phyloP scores from a whole-genome alignment of 345 rosid genomes.

The Tarenaya hassleriana region DNA sequence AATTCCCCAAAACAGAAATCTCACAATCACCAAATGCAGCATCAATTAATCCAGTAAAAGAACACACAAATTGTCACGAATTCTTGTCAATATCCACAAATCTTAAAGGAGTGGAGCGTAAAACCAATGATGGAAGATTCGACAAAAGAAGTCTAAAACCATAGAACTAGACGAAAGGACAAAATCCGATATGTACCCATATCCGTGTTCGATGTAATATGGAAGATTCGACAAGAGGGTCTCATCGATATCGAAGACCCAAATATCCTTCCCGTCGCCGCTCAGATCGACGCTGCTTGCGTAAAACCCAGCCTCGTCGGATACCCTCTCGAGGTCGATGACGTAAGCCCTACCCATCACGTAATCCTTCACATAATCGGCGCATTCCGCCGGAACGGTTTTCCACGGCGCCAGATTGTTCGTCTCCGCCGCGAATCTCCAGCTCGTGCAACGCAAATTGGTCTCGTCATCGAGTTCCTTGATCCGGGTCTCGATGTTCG shows the following conservation, averaged over 20 bases:
- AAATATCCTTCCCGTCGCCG: conserved; percentile 69
- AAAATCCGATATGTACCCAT: conserved; percentile 44
- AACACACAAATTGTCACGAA: neutral
- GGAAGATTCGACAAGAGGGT: conserved; percentile 91
- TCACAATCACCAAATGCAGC: neutral
- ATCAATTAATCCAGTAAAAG: neutral
- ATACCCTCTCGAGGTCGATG: conserved; percentile 56
- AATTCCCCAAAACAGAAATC: conserved; percentile 15
- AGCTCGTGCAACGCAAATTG: conserved; percentile 61
- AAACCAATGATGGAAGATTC: no score
- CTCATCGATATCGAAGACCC: conserved; percentile 91
- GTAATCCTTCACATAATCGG: conserved; percentile 59
- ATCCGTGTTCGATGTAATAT: conserved; percentile 65
- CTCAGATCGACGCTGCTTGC: conserved; percentile 46
- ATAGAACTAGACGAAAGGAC: neutral
- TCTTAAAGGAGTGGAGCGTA: no score
- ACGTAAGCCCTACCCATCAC: conserved; percentile 54
- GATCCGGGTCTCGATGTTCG: conserved; percentile 25
- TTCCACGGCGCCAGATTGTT: conserved; percentile 80
- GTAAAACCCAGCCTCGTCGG: conserved; percentile 49
- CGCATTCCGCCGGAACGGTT: conserved; percentile 67
- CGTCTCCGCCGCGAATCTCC: conserved; percentile 85
- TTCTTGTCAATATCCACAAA: neutral
- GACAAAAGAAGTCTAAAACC: neutral
- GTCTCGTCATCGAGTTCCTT: conserved; percentile 40